Percentiles rank a stretch among this genome's conserved stretches.
Evolutionary conservation across 805 yeast species (phyloP).

Genomic region (Candida sithepensis): DNA sequence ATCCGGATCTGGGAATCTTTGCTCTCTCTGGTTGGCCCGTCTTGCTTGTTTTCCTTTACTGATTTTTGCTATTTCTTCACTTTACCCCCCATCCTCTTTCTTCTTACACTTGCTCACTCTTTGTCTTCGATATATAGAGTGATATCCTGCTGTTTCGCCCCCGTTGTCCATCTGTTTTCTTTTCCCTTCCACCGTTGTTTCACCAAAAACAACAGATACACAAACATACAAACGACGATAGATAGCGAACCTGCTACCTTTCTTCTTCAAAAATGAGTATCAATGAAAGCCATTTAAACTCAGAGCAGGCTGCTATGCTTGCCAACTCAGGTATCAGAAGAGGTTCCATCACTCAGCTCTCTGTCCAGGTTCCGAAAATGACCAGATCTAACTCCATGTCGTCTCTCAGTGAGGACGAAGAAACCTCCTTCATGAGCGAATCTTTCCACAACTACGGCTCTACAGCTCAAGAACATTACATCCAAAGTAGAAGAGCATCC

Average conservation of each 20-base stretch:
- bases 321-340: slow-evolving; percentile 16
- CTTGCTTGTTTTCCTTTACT: too few relatives aligned
- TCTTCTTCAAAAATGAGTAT: not conserved
- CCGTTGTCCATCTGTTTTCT: too few relatives aligned
- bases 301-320: slow-evolving; percentile 13
- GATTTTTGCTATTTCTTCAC: too few relatives aligned
- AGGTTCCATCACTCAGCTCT: slow-evolving; percentile 21
- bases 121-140: too few relatives aligned
- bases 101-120: too few relatives aligned
- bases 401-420: slow-evolving; percentile 9
- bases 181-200: too few relatives aligned
- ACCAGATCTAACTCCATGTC: slow-evolving; percentile 10
- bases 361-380: slow-evolving; percentile 6
- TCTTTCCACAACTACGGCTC: slow-evolving; percentile 20
- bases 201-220: too few relatives aligned
- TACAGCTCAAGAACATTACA: slow-evolving; percentile 16
- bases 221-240: not conserved
- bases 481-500: slow-evolving; percentile 27
- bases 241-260: not conserved
- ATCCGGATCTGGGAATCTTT: too few relatives aligned
- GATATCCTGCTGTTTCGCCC: too few relatives aligned
- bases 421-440: slow-evolving; percentile 5
- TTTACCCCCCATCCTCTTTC: too few relatives aligned
- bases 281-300: slow-evolving; percentile 9
- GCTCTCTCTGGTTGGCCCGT: too few relatives aligned